Conservation (phyloP, 371 early-diverging fungal genomes). For the Catenaria anguillulae region DNA sequence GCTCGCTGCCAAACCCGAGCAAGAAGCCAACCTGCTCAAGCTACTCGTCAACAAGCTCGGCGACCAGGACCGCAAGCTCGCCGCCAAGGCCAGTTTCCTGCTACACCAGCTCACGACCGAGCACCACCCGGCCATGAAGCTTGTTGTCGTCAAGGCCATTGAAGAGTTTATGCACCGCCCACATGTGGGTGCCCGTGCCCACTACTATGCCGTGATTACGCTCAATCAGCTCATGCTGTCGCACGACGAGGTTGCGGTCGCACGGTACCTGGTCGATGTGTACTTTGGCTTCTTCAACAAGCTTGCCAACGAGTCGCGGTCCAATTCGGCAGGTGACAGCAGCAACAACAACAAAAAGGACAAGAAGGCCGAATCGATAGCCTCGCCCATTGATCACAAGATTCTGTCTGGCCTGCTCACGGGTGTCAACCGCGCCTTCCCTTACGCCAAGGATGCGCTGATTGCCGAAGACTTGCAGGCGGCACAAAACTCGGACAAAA, state of each 20-base stretch:
- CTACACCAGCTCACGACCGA: constrained; percentile 52
- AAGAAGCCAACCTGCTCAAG: constrained; percentile 81
- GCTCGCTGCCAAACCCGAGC: constrained; percentile 75
- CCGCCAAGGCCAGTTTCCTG: constrained; percentile 64
- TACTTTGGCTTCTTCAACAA: constrained; percentile 83
- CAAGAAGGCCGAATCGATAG: constrained; percentile 29
- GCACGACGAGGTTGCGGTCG: constrained; percentile 47
- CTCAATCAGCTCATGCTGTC: constrained; percentile 81
- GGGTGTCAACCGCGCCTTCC: constrained; percentile 90
- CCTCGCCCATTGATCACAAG: constrained; percentile 47
- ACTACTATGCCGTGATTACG: constrained; percentile 73
- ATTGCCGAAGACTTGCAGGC: constrained; percentile 23
- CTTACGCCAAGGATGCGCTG: constrained; percentile 67
- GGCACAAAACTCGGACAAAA: too few relatives aligned
- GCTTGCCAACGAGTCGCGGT: constrained; percentile 28
- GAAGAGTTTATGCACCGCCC: constrained; percentile 68
- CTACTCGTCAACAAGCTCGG: constrained; percentile 89
- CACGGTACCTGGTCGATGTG: constrained; percentile 65
- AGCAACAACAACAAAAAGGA: constrained; percentile 23
- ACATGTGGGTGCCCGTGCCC: constrained; percentile 47
- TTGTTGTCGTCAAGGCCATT: constrained; percentile 65
- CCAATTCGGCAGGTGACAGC: constrained; percentile 21
- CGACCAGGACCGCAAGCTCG: constrained; percentile 72
- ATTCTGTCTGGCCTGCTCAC: constrained; percentile 85
- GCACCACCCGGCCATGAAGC: constrained; percentile 75